Evolutionary conservation across 345 rosid species (phyloP).

Genomic region (Mangifera indica): DNA sequence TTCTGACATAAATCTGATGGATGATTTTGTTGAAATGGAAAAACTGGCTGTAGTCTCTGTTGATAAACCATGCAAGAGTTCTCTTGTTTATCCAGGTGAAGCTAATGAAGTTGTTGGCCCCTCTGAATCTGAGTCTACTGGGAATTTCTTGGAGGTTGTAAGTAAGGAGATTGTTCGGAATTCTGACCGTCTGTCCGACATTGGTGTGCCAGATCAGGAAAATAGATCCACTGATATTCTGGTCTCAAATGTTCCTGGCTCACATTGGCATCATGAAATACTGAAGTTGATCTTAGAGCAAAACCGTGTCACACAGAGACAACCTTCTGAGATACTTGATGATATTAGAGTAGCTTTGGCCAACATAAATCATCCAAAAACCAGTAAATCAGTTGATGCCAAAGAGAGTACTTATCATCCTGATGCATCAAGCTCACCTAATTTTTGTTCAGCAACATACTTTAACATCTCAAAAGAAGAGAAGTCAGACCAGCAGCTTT

Average conservation of each 20-base stretch:
- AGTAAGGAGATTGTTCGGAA: slow-evolving; percentile 33
- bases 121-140: slow-evolving; percentile 27
- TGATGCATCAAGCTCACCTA: slow-evolving; percentile 13
- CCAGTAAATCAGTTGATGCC: slow-evolving; percentile 14
- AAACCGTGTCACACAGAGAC: slow-evolving; percentile 34
- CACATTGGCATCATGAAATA: slow-evolving; percentile 46
- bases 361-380: slow-evolving; percentile 23
- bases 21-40: slow-evolving; percentile 97
- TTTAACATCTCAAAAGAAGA: slow-evolving; percentile 17
- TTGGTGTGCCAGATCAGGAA: slow-evolving; percentile 24
- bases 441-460: slow-evolving; percentile 22
- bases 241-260: slow-evolving; percentile 24
- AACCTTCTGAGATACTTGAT: slow-evolving; percentile 51
- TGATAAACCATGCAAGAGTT: slow-evolving; percentile 42
- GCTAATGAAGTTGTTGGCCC: slow-evolving; percentile 22
- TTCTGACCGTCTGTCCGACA: slow-evolving; percentile 29
- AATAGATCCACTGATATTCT: slow-evolving; percentile 26
- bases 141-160: slow-evolving; percentile 24
- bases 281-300: slow-evolving; percentile 50
- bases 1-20: slow-evolving; percentile 81
- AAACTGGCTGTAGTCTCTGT: slow-evolving; percentile 60
- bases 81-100: slow-evolving; percentile 32
- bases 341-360: slow-evolving; percentile 56
- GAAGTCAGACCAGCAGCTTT: slow-evolving; percentile 24
- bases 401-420: slow-evolving; percentile 24